Evolutionary conservation across 2,329 filamentous ascomycete species (phyloP).

Genomic region (Exophiala spinifera): DNA sequence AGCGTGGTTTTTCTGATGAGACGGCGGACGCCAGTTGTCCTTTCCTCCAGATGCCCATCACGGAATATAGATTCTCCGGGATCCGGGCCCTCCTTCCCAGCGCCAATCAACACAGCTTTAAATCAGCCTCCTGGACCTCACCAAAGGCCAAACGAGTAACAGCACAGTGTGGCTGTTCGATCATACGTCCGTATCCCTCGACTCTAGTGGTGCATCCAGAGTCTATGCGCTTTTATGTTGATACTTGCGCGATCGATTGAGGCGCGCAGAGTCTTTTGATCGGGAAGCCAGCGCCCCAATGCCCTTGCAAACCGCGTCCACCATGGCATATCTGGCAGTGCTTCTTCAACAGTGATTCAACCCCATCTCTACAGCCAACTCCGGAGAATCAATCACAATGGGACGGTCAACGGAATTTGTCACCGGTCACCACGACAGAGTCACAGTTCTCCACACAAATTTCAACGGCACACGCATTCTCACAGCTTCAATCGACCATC

Average conservation of each 20-base stretch:
- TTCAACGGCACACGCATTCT: constrained; percentile 88
- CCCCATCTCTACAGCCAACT: not conserved
- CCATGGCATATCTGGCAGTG: no score
- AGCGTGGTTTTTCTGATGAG: no score
- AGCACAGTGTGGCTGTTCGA: no score
- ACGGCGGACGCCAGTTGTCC: constrained; percentile 8
- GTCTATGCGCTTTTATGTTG: no score
- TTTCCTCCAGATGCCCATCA: not conserved
- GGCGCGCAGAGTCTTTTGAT: no score
- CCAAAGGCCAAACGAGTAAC: no score
- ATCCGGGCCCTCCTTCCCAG: not conserved
- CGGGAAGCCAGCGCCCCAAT: no score
- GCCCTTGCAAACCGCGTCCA: no score
- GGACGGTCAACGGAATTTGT: constrained; percentile 39
- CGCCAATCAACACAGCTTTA: not conserved
- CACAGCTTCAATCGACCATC: constrained; percentile 87
- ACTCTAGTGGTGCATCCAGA: no score
- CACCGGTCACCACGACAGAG: constrained; percentile 58
- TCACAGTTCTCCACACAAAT: constrained; percentile 85
- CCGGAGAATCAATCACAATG: constrained; percentile 4
- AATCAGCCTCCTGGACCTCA: not conserved
- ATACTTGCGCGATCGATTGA: no score
- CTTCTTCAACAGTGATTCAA: no score
- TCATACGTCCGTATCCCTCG: no score
- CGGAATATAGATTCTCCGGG: not conserved